Evolutionary conservation across 768 basidiomycete genomes (phyloP).

Genomic region (Agaricus sinodeliciosus): DNA sequence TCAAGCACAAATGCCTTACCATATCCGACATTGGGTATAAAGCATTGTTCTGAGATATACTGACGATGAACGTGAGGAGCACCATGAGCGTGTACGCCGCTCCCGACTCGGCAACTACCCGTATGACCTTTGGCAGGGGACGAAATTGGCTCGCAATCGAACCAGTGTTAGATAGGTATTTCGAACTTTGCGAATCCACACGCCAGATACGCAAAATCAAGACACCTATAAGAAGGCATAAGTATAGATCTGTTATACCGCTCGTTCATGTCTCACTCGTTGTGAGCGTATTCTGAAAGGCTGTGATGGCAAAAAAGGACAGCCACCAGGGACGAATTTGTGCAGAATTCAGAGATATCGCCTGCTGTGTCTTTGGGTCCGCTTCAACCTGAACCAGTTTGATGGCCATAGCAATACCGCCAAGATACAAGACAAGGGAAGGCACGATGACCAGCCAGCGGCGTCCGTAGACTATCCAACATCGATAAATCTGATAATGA

Average conservation of each 20-base stretch:
- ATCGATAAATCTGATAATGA: constrained; percentile 1
- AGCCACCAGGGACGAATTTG: constrained; percentile 4
- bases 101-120: constrained; percentile 3
- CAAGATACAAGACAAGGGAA: constrained; percentile 1
- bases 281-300: constrained; percentile 1
- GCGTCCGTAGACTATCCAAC: constrained; percentile 7
- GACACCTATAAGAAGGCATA: background rate
- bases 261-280: background rate
- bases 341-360: background rate
- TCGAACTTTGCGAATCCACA: constrained; percentile 2
- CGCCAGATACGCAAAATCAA: constrained; percentile 8
- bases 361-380: background rate
- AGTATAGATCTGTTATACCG: too few species aligned
- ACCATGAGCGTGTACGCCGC: constrained; percentile 3
- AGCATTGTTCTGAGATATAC: background rate
- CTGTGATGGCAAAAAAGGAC: constrained; percentile 1
- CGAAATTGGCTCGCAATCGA: background rate
- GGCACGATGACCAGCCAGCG: constrained; percentile 8
- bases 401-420: background rate
- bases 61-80: background rate
- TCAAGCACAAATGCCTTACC: background rate
- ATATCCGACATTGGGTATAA: constrained; percentile 2
- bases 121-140: constrained; percentile 1
- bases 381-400: constrained; percentile 1
- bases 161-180: background rate